These are phyloP conservation scores for Garcia nutans DNA, from an alignment of 345 rosid genomes.

Conservation along the genomic window DNA sequence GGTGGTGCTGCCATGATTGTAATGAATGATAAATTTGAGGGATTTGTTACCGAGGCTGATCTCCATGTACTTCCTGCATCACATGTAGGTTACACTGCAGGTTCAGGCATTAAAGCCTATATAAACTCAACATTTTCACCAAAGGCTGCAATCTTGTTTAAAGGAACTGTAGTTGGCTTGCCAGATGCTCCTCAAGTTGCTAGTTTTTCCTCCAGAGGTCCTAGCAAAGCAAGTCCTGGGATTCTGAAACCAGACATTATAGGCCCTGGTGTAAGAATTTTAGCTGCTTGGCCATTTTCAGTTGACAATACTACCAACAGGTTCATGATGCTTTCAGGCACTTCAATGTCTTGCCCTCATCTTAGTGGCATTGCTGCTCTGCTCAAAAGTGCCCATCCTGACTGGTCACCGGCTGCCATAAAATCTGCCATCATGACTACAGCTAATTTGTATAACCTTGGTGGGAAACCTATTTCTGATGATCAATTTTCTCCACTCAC, in stretches of 20 bases:
- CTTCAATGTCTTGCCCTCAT: slow-evolving; percentile 63
- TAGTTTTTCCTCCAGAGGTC: slow-evolving; percentile 19
- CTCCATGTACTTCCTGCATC: slow-evolving; percentile 21
- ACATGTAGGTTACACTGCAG: slow-evolving; percentile 9
- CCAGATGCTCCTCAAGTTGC: slow-evolving; percentile 3
- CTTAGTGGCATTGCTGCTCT: slow-evolving; percentile 57
- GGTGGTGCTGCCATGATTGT: no score
- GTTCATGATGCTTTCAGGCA: slow-evolving; percentile 38
- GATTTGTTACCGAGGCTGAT: neutral
- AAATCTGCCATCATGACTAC: slow-evolving; percentile 59
- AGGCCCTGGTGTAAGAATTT: slow-evolving; percentile 23
- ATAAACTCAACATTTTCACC: slow-evolving; percentile 13
- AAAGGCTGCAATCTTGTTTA: slow-evolving; percentile 10
- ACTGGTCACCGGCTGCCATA: slow-evolving; percentile 62
- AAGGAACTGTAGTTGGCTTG: slow-evolving; percentile 12
- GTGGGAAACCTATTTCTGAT: slow-evolving; percentile 8
- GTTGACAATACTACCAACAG: slow-evolving; percentile 5
- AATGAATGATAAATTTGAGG: no score
- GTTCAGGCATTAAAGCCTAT: slow-evolving; percentile 4
- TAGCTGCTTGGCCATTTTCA: slow-evolving; percentile 22
- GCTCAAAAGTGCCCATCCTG: slow-evolving; percentile 45
- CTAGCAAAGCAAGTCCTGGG: slow-evolving; percentile 18
- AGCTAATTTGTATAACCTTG: slow-evolving; percentile 4
- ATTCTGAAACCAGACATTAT: slow-evolving; percentile 25
- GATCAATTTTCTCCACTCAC: slow-evolving; percentile 21